Conservation (phyloP, 192 early-diverging fungal species). For the Glomus cerebriforme region DNA sequence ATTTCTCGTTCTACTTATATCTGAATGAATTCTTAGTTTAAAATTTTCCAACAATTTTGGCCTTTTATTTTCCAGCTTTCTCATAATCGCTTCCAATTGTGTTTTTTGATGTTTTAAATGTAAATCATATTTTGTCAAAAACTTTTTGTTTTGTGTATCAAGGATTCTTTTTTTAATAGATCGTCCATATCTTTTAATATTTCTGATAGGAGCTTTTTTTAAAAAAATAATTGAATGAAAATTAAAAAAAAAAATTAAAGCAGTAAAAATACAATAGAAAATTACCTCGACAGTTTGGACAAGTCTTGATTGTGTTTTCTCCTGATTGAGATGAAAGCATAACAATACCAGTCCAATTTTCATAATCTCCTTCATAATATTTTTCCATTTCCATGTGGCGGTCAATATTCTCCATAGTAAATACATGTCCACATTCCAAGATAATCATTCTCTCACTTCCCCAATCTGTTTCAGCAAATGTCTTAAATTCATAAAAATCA, state of each 20-base stretch:
- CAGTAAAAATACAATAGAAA: not conserved
- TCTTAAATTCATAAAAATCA: not conserved
- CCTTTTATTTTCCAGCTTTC: not conserved
- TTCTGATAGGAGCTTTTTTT: not conserved
- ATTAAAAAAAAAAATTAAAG: not conserved
- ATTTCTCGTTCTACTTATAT: not conserved
- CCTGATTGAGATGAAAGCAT: not conserved
- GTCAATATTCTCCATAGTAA: conserved; percentile 56
- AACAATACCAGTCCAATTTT: not conserved
- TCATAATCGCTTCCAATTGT: not conserved
- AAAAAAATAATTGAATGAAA: not conserved
- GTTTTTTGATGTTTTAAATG: not conserved
- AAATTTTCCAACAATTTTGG: conserved; percentile 14
- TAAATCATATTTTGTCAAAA: conserved; percentile 1
- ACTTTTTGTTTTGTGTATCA: conserved; percentile 28
- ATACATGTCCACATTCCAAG: conserved; percentile 53
- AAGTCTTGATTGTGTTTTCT: not conserved
- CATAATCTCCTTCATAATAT: not conserved
- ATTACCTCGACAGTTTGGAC: not conserved
- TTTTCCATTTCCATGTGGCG: conserved; percentile 37
- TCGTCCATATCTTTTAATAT: conserved; percentile 22
- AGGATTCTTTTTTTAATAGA: conserved; percentile 17
- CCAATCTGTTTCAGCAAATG: conserved; percentile 45
- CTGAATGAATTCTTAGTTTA: not conserved
- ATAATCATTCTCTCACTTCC: conserved; percentile 48